Evolutionary conservation across 108 stramenopile species (phyloP).

Genomic region (Schizochytrium sp.): DNA sequence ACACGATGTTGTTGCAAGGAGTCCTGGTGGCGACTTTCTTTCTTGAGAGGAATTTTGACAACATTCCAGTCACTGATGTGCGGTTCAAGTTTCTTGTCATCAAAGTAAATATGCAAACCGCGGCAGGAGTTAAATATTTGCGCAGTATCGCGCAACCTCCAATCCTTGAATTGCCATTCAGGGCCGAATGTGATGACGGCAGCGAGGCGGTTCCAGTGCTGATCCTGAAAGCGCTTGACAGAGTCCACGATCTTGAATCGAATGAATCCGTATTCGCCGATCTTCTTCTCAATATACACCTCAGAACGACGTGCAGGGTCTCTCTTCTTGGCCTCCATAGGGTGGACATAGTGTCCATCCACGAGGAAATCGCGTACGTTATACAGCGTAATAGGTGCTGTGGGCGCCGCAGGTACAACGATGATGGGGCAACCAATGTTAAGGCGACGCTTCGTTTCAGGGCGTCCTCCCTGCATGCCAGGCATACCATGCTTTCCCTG

Average conservation of each 20-base stretch:
- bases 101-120: constrained; percentile 71
- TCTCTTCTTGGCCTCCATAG: constrained; percentile 70
- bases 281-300: constrained; percentile 68
- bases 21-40: constrained; percentile 36
- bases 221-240: constrained; percentile 70
- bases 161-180: constrained; percentile 97
- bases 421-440: constrained; percentile 82
- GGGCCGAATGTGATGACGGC: constrained; percentile 92
- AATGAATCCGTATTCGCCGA: constrained; percentile 45
- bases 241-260: constrained; percentile 92
- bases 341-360: constrained; percentile 81
- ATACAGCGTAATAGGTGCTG: constrained; percentile 84
- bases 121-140: constrained; percentile 69
- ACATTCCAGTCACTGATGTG: constrained; percentile 64
- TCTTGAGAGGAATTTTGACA: constrained; percentile 58
- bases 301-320: constrained; percentile 18
- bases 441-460: background rate
- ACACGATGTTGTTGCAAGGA: background rate
- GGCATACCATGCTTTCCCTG: background rate
- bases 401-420: constrained; percentile 92
- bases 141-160: constrained; percentile 73
- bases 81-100: constrained; percentile 60
- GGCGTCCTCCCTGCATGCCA: background rate
- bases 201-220: constrained; percentile 92
- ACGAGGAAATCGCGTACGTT: constrained; percentile 90